These are phyloP conservation scores for Climacium dendroides DNA, from an alignment of 225 moss, liverwort and hornwort genomes.

Conservation along the genomic window DNA sequence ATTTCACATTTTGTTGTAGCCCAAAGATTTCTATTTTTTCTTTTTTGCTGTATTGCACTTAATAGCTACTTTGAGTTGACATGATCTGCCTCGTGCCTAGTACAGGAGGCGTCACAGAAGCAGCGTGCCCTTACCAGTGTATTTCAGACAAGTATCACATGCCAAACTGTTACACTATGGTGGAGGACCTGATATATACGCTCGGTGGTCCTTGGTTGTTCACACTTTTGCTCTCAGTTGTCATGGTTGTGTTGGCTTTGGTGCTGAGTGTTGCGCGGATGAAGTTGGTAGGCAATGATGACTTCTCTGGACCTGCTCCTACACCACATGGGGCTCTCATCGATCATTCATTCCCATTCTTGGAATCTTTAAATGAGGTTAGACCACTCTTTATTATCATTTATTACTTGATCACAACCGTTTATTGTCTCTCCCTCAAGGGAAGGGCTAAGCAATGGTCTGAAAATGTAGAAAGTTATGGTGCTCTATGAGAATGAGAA, in stretches of 20 bases:
- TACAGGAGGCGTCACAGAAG: conserved; percentile 69
- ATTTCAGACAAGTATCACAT: conserved; percentile 74
- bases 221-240: conserved; percentile 67
- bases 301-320: conserved; percentile 88
- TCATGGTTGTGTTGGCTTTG: conserved; percentile 76
- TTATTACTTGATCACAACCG: neutral
- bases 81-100: neutral
- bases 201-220: conserved; percentile 94
- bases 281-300: conserved; percentile 92
- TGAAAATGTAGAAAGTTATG: neutral
- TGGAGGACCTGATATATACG: conserved; percentile 86
- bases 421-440: neutral
- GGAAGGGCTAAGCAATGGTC: neutral
- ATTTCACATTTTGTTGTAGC: neutral
- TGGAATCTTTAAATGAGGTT: conserved; percentile 98
- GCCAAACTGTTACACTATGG: conserved; percentile 92
- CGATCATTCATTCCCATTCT: conserved; percentile 88
- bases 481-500: neutral
- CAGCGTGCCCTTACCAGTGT: conserved; percentile 72
- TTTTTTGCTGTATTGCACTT: neutral
- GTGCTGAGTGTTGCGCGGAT: conserved; percentile 92
- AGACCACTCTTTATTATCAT: neutral
- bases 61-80: neutral
- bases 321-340: conserved; percentile 63
- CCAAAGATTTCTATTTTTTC: neutral